A percentile compares a stretch with the other conserved stretches of the same genome.
These are phyloP conservation scores for Juglanconis sp. DNA, from an alignment of 2,329 filamentous ascomycete species.

Conservation along the genomic window DNA sequence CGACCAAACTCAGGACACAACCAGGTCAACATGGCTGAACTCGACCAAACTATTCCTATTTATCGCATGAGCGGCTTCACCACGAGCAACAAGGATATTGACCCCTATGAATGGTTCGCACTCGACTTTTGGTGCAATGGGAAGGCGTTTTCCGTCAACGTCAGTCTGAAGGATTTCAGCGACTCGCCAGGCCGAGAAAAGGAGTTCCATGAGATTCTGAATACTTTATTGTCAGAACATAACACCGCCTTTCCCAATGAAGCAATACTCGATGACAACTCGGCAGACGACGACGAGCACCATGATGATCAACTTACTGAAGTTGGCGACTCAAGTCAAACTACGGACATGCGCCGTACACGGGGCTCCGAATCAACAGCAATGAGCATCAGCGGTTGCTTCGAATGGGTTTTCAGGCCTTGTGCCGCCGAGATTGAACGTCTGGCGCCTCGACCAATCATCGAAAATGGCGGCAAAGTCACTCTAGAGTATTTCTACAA, in stretches of 20 bases:
- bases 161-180: not conserved
- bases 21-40: not conserved
- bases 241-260: not conserved
- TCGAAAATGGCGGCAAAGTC: not conserved
- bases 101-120: not conserved
- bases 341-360: not conserved
- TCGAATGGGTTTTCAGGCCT: not conserved
- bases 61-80: not conserved
- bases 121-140: not conserved
- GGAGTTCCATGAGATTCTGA: not conserved
- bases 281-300: not conserved
- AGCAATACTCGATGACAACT: not conserved
- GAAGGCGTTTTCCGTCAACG: not conserved
- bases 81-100: not conserved
- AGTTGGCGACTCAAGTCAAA: not conserved
- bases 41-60: not conserved
- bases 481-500: not conserved
- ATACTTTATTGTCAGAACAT: not conserved
- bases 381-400: not conserved
- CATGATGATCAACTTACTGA: not conserved
- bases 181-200: not conserved
- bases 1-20: too few species aligned
- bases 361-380: not conserved
- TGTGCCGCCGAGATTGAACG: not conserved
- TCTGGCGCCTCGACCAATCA: not conserved